These are phyloP conservation scores for Neurospora tetrasperma DNA, from an alignment of 495 filamentous ascomycete species.

Conservation along the genomic window DNA sequence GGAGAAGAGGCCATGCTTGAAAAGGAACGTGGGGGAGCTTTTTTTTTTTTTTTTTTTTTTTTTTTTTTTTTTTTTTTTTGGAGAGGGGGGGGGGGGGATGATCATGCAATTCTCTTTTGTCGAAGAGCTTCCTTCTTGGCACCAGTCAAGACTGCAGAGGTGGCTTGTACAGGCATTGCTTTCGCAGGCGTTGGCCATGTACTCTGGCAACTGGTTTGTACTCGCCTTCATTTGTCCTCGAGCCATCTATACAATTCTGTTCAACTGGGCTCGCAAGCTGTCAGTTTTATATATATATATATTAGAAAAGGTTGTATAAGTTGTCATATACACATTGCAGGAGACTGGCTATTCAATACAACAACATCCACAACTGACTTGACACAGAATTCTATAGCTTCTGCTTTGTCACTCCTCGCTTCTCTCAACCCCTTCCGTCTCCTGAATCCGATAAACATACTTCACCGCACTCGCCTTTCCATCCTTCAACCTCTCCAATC, in stretches of 20 bases:
- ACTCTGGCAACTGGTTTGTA: too few relatives aligned
- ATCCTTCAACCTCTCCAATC: slow-evolving; percentile 43
- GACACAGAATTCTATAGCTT: not conserved
- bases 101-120: not conserved
- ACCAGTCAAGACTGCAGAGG: not conserved
- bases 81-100: not conserved
- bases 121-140: not conserved
- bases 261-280: too few relatives aligned
- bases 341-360: too few relatives aligned
- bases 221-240: too few relatives aligned
- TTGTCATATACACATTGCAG: too few relatives aligned
- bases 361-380: too few relatives aligned
- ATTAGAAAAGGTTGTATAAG: too few relatives aligned
- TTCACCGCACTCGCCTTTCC: slow-evolving; percentile 60
- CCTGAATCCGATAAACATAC: slow-evolving; percentile 57
- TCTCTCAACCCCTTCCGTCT: slow-evolving; percentile 39
- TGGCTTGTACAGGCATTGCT: not conserved
- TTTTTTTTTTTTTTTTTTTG: too few relatives aligned
- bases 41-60: too few relatives aligned
- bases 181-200: not conserved
- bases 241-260: too few relatives aligned
- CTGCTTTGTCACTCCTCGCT: not conserved
- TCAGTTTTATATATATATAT: too few relatives aligned
- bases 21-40: not conserved
- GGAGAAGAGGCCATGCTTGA: not conserved